Evolutionary conservation across 2,329 filamentous ascomycete species (phyloP).

Genomic region (Verticillium tricorpus): DNA sequence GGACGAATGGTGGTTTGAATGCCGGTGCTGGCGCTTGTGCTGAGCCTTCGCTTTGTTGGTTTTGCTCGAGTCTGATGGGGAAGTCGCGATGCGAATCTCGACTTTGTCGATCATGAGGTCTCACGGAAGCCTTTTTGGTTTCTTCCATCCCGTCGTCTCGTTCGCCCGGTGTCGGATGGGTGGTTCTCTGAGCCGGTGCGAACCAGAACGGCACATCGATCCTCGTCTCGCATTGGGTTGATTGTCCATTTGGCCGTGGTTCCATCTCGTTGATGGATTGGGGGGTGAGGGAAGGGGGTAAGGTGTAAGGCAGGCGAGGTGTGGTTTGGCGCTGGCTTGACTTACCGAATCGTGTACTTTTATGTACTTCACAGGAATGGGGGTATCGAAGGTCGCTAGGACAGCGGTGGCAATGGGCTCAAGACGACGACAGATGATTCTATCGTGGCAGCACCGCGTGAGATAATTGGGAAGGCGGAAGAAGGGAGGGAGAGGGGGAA

Average conservation of each 20-base stretch:
- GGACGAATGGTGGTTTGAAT: background rate
- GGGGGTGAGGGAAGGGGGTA: background rate
- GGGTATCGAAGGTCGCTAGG: background rate
- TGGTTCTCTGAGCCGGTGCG: background rate
- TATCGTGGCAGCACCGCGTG: constrained; percentile 1
- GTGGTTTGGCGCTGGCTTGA: background rate
- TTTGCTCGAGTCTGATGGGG: background rate
- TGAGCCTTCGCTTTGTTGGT: background rate
- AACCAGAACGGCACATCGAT: background rate
- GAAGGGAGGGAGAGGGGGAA: background rate
- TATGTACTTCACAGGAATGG: background rate
- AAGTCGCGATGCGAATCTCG: background rate
- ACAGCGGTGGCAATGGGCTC: background rate
- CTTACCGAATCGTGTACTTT: background rate
- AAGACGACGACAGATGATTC: background rate
- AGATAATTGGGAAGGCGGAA: background rate
- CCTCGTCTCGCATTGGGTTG: background rate
- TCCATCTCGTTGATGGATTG: background rate
- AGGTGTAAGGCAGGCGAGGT: background rate
- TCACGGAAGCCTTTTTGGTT: background rate
- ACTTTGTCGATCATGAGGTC: background rate
- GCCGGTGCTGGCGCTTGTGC: background rate
- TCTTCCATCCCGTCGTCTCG: background rate
- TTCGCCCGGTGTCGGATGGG: background rate
- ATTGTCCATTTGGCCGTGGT: background rate